These are phyloP conservation scores for Teratosphaeriaceae sp. DNA, from an alignment of 2,329 filamentous ascomycete genomes.

Conservation along the genomic window DNA sequence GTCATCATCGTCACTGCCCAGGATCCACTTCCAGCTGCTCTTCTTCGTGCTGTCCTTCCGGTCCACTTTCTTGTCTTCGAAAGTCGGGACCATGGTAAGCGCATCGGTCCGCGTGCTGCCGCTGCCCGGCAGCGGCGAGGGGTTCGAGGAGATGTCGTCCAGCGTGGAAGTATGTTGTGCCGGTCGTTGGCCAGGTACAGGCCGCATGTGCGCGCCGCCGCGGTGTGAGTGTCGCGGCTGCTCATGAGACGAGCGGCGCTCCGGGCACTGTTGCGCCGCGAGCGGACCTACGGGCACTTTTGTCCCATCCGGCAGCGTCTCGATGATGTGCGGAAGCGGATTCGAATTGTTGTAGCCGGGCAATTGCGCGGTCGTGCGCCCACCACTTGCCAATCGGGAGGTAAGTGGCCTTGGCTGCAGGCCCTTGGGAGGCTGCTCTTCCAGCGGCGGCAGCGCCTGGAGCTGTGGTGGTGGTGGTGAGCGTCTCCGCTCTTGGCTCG, in stretches of 20 bases:
- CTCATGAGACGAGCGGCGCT: conserved; percentile 43
- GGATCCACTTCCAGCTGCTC: conserved; percentile 80
- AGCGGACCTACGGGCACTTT: conserved; percentile 22
- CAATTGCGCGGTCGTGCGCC: conserved; percentile 47
- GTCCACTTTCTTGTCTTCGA: conserved; percentile 64
- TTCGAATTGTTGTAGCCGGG: conserved; percentile 39
- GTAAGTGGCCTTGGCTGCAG: conserved; percentile 45
- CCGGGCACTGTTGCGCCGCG: conserved; percentile 34
- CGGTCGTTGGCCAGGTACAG: conserved; percentile 27
- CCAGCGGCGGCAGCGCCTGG: neutral
- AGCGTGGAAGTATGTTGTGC: conserved; percentile 39
- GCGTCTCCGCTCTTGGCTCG: conserved; percentile 4
- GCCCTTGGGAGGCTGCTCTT: conserved; percentile 10
- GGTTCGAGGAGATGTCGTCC: conserved; percentile 58
- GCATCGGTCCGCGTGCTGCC: conserved; percentile 63
- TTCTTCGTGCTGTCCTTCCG: conserved; percentile 63
- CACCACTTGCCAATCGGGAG: conserved; percentile 47
- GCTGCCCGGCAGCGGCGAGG: conserved; percentile 64
- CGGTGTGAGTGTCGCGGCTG: conserved; percentile 25
- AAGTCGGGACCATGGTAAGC: conserved; percentile 72
- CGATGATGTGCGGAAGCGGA: conserved; percentile 54
- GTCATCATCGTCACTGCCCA: conserved; percentile 62
- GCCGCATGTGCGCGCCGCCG: conserved; percentile 28
- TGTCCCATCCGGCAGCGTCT: conserved; percentile 45
- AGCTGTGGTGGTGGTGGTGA: conserved; percentile 21